Evolutionary conservation across 2,329 filamentous ascomycete genomes (phyloP).

Genomic region (Pyrenophora tritici-repentis): DNA sequence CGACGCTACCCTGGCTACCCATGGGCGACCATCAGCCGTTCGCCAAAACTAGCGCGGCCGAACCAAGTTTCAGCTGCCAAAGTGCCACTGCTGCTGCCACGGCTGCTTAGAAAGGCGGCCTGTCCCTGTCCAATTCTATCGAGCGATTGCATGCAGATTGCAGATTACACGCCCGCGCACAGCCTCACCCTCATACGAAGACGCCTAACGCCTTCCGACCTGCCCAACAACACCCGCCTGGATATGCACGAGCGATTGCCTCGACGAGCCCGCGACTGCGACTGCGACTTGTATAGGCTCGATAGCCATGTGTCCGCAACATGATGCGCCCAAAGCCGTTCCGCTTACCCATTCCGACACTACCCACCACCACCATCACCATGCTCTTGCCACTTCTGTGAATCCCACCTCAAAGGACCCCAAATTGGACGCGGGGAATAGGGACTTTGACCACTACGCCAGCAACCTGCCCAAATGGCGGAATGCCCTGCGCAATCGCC

Average conservation of each 20-base stretch:
- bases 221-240: conserved; percentile 2
- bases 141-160: conserved; percentile 5
- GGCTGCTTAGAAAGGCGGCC: conserved; percentile 1
- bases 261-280: conserved; percentile 1
- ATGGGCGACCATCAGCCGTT: conserved; percentile 5
- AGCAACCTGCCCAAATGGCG: conserved; percentile 85
- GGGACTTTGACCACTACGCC: conserved; percentile 76
- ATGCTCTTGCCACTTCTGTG: no score
- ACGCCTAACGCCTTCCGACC: not conserved
- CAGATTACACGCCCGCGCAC: conserved; percentile 1
- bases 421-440: conserved; percentile 72
- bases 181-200: not conserved
- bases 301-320: conserved; percentile 33
- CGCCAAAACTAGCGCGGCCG: conserved; percentile 11
- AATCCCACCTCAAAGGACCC: conserved; percentile 16
- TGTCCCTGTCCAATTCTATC: conserved; percentile 4
- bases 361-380: no score
- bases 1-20: conserved; percentile 13
- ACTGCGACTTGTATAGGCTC: not conserved
- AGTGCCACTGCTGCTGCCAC: not conserved
- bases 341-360: no score
- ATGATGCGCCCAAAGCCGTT: conserved; percentile 24
- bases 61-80: not conserved
- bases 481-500: conserved; percentile 77
- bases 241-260: conserved; percentile 19